These are phyloP conservation scores for Solanum ahanhuiri DNA, from an alignment of 257 asterid species.

Conservation along the genomic window DNA sequence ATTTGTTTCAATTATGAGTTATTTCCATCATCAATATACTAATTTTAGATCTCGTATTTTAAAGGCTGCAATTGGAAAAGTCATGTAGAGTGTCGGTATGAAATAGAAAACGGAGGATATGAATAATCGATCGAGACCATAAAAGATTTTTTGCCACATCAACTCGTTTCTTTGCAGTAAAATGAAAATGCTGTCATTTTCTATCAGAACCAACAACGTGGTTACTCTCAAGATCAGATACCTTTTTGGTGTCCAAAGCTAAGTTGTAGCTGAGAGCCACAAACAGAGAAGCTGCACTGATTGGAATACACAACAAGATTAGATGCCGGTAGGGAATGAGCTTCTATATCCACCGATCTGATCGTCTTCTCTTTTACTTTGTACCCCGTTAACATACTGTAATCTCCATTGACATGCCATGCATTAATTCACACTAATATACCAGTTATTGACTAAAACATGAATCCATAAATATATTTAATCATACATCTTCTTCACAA, in stretches of 20 bases:
- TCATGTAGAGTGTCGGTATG: background rate
- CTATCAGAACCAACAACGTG: background rate
- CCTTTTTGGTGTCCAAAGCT: background rate
- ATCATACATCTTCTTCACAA: background rate
- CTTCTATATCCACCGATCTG: background rate
- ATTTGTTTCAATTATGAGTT: too few relatives aligned
- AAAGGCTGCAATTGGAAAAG: background rate
- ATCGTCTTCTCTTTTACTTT: background rate
- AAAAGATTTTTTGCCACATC: background rate
- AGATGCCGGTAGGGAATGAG: background rate
- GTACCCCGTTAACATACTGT: background rate
- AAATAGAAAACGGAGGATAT: background rate
- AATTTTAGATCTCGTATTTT: too few relatives aligned
- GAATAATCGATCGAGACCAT: background rate
- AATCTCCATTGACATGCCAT: background rate
- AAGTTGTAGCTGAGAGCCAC: background rate
- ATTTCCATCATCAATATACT: background rate
- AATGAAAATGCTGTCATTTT: background rate
- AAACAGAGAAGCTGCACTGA: background rate
- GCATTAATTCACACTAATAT: background rate
- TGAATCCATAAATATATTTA: background rate
- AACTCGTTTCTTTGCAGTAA: background rate
- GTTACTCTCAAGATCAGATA: background rate
- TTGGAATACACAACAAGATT: background rate
- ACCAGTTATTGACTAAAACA: background rate